These are phyloP conservation scores for Xylaria sp. DNA, from an alignment of 2,329 filamentous ascomycete species.

Conservation along the genomic window DNA sequence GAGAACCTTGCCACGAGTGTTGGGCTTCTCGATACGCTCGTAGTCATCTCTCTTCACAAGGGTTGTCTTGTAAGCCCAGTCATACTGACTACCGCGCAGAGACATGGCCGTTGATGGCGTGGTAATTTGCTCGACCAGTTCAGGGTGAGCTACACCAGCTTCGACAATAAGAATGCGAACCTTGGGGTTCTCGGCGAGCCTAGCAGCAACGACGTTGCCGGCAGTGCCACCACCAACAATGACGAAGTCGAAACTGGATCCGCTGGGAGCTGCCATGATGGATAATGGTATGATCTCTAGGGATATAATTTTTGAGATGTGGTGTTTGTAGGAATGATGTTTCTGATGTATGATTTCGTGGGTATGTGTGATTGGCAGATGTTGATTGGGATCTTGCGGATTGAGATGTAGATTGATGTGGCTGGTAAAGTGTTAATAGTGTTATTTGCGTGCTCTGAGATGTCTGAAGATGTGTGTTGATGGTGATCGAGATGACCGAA, in stretches of 20 bases:
- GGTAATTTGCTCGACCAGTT: slow-evolving; percentile 56
- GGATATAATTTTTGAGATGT: too few relatives aligned
- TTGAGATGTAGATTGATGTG: not conserved
- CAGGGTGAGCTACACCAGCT: slow-evolving; percentile 54
- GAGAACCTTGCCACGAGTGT: slow-evolving; percentile 64
- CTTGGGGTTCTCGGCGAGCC: slow-evolving; percentile 57
- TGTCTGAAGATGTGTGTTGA: not conserved
- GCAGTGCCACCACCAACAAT: slow-evolving; percentile 49
- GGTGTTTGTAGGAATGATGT: too few relatives aligned
- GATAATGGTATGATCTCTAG: not conserved
- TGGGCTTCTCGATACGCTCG: slow-evolving; percentile 66
- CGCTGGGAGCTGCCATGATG: slow-evolving; percentile 5
- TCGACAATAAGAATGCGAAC: slow-evolving; percentile 55
- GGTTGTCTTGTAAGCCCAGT: slow-evolving; percentile 67
- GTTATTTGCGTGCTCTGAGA: not conserved
- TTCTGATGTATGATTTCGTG: too few relatives aligned
- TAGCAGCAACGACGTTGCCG: slow-evolving; percentile 54
- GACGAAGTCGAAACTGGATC: slow-evolving; percentile 17
- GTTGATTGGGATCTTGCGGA: not conserved
- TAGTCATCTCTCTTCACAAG: slow-evolving; percentile 65
- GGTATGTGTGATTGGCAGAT: too few relatives aligned
- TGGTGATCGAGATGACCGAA: not conserved
- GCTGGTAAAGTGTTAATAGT: not conserved
- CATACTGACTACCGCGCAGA: slow-evolving; percentile 59
- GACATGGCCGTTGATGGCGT: slow-evolving; percentile 60